phyloP scores from a whole-genome alignment of 2,329 filamentous ascomycete species.

The Fusarium sp. region DNA sequence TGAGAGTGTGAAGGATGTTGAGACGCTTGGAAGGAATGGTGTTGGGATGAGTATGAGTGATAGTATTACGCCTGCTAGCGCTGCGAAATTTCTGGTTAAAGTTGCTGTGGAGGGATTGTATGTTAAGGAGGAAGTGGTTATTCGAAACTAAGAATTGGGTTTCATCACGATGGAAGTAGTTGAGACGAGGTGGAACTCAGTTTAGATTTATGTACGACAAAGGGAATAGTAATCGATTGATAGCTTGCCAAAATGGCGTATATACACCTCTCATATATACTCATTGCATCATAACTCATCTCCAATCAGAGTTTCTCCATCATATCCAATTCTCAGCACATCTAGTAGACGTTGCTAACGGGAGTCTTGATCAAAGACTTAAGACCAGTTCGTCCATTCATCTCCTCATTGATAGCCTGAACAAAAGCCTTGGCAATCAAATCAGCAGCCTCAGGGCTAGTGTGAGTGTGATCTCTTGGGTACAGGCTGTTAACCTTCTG shows the following conservation, averaged over 20 bases:
- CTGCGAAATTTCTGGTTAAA: conserved; percentile 52
- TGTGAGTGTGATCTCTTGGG: conserved; percentile 73
- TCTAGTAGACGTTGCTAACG: conserved; percentile 40
- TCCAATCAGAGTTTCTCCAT: neutral
- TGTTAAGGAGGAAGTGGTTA: conserved; percentile 34
- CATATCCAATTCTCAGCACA: neutral
- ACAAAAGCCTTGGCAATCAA: conserved; percentile 67
- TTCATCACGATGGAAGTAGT: neutral
- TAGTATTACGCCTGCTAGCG: conserved; percentile 45
- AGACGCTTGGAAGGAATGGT: conserved; percentile 48
- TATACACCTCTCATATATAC: neutral
- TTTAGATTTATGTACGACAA: neutral
- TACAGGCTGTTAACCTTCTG: conserved; percentile 64
- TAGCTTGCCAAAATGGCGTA: neutral
- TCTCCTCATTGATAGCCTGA: conserved; percentile 46
- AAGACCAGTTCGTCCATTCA: conserved; percentile 48
- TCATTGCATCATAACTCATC: neutral
- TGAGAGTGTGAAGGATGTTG: conserved; percentile 27
- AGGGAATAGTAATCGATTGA: neutral
- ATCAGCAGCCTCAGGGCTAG: conserved; percentile 66
- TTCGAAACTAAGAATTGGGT: conserved; percentile 14
- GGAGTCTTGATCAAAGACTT: conserved; percentile 45
- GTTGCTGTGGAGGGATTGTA: conserved; percentile 46
- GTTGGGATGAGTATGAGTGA: conserved; percentile 50
- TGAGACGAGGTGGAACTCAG: neutral